Conservation (phyloP, 805 yeast genomes). For the Teunomyces aglyptinius region DNA sequence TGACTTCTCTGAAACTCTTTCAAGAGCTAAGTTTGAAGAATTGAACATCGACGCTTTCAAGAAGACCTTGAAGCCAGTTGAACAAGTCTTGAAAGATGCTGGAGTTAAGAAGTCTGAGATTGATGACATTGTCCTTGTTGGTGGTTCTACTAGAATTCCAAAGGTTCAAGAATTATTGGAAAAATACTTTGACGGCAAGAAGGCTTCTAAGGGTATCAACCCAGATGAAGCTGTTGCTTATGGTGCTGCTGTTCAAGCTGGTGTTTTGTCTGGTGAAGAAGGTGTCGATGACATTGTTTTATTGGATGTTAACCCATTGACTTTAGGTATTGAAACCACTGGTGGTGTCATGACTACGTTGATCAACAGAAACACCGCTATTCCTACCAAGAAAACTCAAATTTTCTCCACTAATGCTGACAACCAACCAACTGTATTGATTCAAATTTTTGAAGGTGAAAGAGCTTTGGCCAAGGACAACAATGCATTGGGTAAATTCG, state of each 20-base stretch:
- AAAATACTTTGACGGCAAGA: slow-evolving; percentile 45
- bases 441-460: slow-evolving; percentile 99
- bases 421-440: slow-evolving; percentile 97
- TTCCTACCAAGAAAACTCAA: slow-evolving; percentile 98
- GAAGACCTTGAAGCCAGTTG: slow-evolving; percentile 47
- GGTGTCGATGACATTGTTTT: slow-evolving; percentile 94
- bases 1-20: slow-evolving; percentile 45
- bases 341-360: slow-evolving; percentile 99
- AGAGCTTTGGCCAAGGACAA: slow-evolving; percentile 98
- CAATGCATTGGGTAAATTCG: slow-evolving; percentile 97
- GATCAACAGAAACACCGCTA: slow-evolving; percentile 99
- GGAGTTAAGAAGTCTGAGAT: slow-evolving; percentile 45
- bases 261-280: slow-evolving; percentile 93
- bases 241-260: slow-evolving; percentile 98
- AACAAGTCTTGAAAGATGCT: slow-evolving; percentile 46
- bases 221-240: slow-evolving; percentile 52
- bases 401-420: slow-evolving; percentile 98
- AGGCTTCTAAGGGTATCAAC: slow-evolving; percentile 48
- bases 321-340: slow-evolving; percentile 99
- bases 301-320: slow-evolving; percentile 96
- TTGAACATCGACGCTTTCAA: slow-evolving; percentile 45
- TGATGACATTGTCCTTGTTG: slow-evolving; percentile 48
- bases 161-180: slow-evolving; percentile 49
- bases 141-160: slow-evolving; percentile 52
- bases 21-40: slow-evolving; percentile 50